A percentile compares a stretch with the other conserved stretches of the same genome.
Evolutionary conservation across 306 rosid genomes (phyloP).

Genomic region (Malus sieversii): DNA sequence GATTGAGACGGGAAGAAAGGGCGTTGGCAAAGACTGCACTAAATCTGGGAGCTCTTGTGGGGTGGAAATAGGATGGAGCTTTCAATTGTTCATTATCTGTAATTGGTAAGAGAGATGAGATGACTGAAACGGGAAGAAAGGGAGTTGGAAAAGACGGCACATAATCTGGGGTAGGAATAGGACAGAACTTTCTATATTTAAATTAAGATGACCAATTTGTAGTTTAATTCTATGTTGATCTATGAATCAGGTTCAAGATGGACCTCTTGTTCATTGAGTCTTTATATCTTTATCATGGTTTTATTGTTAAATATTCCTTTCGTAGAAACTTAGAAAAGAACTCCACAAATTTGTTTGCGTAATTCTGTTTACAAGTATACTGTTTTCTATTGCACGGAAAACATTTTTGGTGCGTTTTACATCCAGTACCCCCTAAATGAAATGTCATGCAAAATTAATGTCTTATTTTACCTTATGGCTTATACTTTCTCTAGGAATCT

Average conservation of each 20-base stretch:
- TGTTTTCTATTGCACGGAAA: not conserved
- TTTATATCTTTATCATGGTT: too few relatives aligned
- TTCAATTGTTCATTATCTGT: too few relatives aligned
- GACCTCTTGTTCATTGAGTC: not conserved
- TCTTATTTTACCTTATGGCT: conserved; percentile 10
- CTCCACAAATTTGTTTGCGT: not conserved
- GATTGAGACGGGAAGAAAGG: too few relatives aligned
- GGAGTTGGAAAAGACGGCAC: too few relatives aligned
- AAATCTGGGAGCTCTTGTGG: too few relatives aligned
- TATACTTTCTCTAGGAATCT: conserved; percentile 50
- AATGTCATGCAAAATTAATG: not conserved
- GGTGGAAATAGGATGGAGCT: too few relatives aligned
- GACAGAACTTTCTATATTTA: not conserved
- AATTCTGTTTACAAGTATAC: not conserved
- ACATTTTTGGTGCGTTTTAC: not conserved
- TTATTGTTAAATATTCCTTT: not conserved
- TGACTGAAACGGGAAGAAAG: too few relatives aligned
- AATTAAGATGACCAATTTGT: not conserved
- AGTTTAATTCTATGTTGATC: not conserved
- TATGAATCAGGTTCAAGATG: not conserved
- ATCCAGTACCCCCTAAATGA: not conserved
- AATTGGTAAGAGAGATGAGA: too few relatives aligned
- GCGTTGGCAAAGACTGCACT: too few relatives aligned
- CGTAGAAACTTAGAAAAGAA: too few relatives aligned
- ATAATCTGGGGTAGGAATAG: too few relatives aligned